Evolutionary conservation across 2,329 filamentous ascomycete genomes (phyloP).

Genomic region (Talaromyces sp.): DNA sequence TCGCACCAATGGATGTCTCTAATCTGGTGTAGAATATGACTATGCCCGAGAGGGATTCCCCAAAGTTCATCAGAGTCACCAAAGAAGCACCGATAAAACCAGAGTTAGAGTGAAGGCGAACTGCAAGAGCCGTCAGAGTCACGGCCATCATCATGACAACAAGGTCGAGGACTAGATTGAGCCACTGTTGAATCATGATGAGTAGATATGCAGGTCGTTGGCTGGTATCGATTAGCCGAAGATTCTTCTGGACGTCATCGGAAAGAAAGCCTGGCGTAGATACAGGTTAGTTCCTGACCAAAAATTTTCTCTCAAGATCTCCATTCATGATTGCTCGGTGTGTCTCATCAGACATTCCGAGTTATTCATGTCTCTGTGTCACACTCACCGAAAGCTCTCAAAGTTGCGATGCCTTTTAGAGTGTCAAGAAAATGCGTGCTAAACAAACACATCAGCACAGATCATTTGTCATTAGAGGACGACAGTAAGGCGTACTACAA

Average conservation of each 20-base stretch:
- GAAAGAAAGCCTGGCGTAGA: not conserved
- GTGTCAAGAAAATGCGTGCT: conserved; percentile 29
- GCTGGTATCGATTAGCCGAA: conserved; percentile 49
- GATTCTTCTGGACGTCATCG: conserved; percentile 34
- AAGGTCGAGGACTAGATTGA: conserved; percentile 50
- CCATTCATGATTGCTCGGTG: not conserved
- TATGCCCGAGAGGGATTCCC: conserved; percentile 29
- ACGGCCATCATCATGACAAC: conserved; percentile 50
- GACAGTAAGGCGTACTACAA: conserved; percentile 29
- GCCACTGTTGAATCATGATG: conserved; percentile 57
- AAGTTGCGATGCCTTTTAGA: conserved; percentile 57
- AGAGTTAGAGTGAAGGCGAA: conserved; percentile 52
- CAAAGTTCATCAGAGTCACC: conserved; percentile 13
- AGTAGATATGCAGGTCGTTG: conserved; percentile 59
- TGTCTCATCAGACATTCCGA: not conserved
- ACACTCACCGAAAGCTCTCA: conserved; percentile 51
- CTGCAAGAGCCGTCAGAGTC: conserved; percentile 46
- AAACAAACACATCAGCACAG: not conserved
- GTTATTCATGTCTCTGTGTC: not conserved
- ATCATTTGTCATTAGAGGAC: not conserved
- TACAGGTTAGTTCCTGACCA: not conserved
- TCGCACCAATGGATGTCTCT: conserved; percentile 57
- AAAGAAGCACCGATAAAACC: conserved; percentile 44
- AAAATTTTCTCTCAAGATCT: not conserved
- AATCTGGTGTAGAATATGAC: conserved; percentile 55